Evolutionary conservation across 2,329 filamentous ascomycete genomes (phyloP).

Genomic region (Colletotrichum tropicale): DNA sequence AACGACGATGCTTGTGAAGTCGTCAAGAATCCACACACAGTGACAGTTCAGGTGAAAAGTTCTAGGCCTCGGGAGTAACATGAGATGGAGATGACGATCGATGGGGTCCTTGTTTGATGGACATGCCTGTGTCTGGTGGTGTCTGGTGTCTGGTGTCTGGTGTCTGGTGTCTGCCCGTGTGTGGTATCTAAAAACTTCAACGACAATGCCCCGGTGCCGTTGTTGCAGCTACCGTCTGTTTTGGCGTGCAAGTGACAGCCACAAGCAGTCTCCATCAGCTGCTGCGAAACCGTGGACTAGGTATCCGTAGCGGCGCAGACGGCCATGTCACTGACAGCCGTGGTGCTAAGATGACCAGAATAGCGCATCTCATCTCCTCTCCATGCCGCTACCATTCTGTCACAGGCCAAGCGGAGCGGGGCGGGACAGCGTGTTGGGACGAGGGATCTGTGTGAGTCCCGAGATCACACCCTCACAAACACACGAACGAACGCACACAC

Average conservation of each 20-base stretch:
- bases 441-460: conserved; percentile 4
- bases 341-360: conserved; percentile 6
- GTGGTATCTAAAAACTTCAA: background rate
- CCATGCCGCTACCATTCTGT: background rate
- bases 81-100: background rate
- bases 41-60: background rate
- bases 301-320: background rate
- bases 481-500: background rate
- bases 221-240: background rate
- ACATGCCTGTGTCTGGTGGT: background rate
- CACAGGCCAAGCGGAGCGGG: conserved; percentile 14
- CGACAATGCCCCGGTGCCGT: background rate
- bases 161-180: background rate
- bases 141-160: background rate
- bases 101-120: background rate
- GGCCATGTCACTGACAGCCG: background rate
- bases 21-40: background rate
- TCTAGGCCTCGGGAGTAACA: background rate
- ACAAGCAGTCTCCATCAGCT: background rate
- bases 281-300: background rate
- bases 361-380: conserved; percentile 14
- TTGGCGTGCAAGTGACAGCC: conserved; percentile 1
- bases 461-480: background rate
- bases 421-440: conserved; percentile 2
- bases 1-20: background rate